Conservation (phyloP, 371 early-diverging fungal species). For the Zancudomyces culisetae region DNA sequence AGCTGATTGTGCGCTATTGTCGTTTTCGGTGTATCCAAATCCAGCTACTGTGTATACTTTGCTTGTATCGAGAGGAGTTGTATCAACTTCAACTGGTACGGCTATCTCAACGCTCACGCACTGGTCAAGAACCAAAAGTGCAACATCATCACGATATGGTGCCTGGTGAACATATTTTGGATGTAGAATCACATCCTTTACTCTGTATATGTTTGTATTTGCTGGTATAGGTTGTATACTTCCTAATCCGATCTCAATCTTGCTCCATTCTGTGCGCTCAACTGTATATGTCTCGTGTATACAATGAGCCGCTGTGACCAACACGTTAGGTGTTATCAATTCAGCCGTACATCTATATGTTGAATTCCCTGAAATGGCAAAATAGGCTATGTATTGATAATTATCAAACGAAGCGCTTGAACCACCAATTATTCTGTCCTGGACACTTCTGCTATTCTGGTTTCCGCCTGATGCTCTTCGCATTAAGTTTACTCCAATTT, state of each 20-base stretch:
- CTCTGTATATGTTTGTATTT: not conserved
- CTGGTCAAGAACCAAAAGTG: not conserved
- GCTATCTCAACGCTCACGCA: not conserved
- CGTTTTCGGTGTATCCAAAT: no score
- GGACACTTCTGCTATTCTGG: no score
- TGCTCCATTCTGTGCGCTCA: not conserved
- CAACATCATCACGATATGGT: not conserved
- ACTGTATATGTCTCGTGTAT: not conserved
- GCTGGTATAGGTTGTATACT: not conserved
- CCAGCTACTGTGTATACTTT: not conserved
- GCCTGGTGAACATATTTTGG: not conserved
- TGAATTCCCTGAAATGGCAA: not conserved
- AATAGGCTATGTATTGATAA: constrained; percentile 7
- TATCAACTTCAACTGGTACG: not conserved
- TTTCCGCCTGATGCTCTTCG: no score
- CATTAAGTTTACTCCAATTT: no score
- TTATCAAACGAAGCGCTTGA: constrained; percentile 10
- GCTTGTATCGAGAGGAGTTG: not conserved
- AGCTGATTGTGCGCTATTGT: no score
- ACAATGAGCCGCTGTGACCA: constrained; percentile 21
- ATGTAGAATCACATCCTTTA: not conserved
- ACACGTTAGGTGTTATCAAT: constrained; percentile 16
- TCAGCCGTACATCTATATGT: constrained; percentile 13
- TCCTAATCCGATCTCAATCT: not conserved
- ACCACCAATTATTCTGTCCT: no score